Conservation (phyloP, 768 basidiomycete genomes). For the Antrodiella citrinella region DNA sequence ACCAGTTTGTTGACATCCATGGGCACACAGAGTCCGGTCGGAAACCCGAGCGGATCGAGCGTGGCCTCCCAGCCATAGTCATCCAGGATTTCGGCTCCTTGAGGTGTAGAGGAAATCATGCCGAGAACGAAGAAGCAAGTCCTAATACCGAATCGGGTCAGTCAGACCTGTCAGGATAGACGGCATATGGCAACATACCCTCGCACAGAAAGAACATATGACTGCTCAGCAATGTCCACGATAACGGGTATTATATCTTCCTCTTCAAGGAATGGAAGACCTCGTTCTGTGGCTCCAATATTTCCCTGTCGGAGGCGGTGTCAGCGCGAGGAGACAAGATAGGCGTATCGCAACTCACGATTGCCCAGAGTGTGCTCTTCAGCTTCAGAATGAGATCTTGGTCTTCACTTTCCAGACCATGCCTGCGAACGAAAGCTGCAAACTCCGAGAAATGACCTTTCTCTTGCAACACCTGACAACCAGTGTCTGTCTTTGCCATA, state of each 20-base stretch:
- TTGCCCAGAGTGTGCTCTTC: slow-evolving; percentile 95
- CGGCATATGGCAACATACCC: slow-evolving; percentile 67
- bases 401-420: slow-evolving; percentile 80
- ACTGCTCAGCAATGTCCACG: slow-evolving; percentile 85
- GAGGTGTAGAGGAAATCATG: slow-evolving; percentile 81
- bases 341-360: slow-evolving; percentile 46
- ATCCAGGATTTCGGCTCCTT: slow-evolving; percentile 89
- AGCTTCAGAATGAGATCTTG: slow-evolving; percentile 77
- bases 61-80: slow-evolving; percentile 94
- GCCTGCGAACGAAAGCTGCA: slow-evolving; percentile 80
- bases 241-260: slow-evolving; percentile 90
- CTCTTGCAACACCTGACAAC: slow-evolving; percentile 84
- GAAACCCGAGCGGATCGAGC: slow-evolving; percentile 72
- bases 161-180: too few species aligned
- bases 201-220: slow-evolving; percentile 82
- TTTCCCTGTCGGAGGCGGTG: slow-evolving; percentile 57
- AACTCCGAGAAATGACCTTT: slow-evolving; percentile 90
- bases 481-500: slow-evolving; percentile 93
- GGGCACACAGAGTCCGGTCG: slow-evolving; percentile 90
- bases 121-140: slow-evolving; percentile 97
- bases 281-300: slow-evolving; percentile 83
- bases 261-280: slow-evolving; percentile 91
- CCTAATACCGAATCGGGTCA: slow-evolving; percentile 31
- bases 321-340: neutral
- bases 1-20: slow-evolving; percentile 75